Base-by-base conservation (phyloP, 2,329 filamentous ascomycete species). In the Allantophomopsis cytisporea region DNA sequence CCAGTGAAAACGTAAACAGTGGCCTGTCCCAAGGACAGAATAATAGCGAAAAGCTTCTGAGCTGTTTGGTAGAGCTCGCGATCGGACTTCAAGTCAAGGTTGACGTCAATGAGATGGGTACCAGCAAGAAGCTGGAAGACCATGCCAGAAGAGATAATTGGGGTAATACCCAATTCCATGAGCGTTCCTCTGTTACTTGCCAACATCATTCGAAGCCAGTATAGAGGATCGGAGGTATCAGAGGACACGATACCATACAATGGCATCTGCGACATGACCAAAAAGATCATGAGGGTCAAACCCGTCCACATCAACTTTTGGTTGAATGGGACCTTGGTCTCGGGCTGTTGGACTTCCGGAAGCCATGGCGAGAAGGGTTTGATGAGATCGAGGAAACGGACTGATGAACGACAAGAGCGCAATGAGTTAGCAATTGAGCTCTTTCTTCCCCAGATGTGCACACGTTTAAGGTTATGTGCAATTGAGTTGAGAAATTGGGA, bases 221-320 rank as follows among this genome's bases (percentile, higher is more conserved):
- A 98, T 57, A 98, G 74, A 53, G 91, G 93, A 69, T 98, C 93
- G 45, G 91, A 96, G 55, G 87, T 95, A 66, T 91, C 84, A 57
- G 91, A 98, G 41, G 91, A 98, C 59, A 98, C 93, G 65, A 98
- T 98, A 67, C 91, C 91, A 69, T 98, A 98, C 47, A 91, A 70
- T 49, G 91, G 88, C 91, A 98, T 96, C 71, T 95, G 91, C 70
- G 87, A 95, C 91, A 98, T 98, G 66, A 98, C 87, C 74, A 98
- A 71, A 78, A 98, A 98, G 69, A 96, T 93, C 63, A 98, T 72
- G 54, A 98, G 77, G 50, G 91, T 96, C 62, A 89, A 78, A 61
- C 82, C 84, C 50, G 84, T 91, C 84, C 84, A 91, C 84, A 89
- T 89, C 71, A 91, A 69, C 73, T 89, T 88, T 67, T 96, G 91